Conservation (phyloP, 768 basidiomycete genomes). For the Thelephora aurantiotincta region DNA sequence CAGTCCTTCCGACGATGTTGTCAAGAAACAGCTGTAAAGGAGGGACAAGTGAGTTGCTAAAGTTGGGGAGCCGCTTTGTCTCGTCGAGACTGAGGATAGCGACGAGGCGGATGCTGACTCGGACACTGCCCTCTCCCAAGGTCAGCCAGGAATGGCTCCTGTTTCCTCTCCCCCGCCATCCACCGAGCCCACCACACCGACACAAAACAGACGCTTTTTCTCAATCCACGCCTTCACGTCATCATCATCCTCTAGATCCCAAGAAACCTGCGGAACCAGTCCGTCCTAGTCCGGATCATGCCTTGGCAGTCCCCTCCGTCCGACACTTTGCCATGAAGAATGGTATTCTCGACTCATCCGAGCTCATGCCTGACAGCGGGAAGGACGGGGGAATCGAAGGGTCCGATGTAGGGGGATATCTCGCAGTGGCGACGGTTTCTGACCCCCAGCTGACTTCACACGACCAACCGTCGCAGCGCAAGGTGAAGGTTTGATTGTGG, state of each 20-base stretch:
- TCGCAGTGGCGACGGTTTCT: conserved; percentile 14
- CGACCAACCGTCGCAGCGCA: conserved; percentile 5
- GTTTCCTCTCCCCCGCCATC: too few species aligned
- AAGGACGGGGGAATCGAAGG: conserved; percentile 65
- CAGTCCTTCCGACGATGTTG: conserved; percentile 66
- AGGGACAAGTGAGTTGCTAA: conserved; percentile 78
- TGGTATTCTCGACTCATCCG: conserved; percentile 38
- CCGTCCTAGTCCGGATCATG: conserved; percentile 15
- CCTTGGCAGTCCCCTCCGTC: conserved; percentile 65
- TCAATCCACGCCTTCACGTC: conserved; percentile 5
- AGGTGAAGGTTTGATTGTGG: conserved; percentile 39
- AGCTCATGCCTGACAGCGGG: conserved; percentile 53
- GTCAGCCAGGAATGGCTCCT: too few species aligned
- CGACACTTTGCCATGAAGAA: conserved; percentile 61
- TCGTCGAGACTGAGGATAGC: conserved; percentile 53
- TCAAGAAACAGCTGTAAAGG: conserved; percentile 61
- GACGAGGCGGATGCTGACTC: conserved; percentile 23
- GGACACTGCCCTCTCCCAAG: too few species aligned
- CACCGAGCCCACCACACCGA: too few species aligned
- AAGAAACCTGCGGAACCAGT: conserved; percentile 17
- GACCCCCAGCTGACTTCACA: conserved; percentile 5
- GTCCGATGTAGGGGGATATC: conserved; percentile 52
- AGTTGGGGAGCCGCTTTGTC: conserved; percentile 64
- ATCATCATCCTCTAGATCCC: conserved; percentile 55
- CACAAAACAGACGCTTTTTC: too few species aligned